Evolutionary conservation across 2,329 filamentous ascomycete species (phyloP).

Genomic region (Lachnellula arida): DNA sequence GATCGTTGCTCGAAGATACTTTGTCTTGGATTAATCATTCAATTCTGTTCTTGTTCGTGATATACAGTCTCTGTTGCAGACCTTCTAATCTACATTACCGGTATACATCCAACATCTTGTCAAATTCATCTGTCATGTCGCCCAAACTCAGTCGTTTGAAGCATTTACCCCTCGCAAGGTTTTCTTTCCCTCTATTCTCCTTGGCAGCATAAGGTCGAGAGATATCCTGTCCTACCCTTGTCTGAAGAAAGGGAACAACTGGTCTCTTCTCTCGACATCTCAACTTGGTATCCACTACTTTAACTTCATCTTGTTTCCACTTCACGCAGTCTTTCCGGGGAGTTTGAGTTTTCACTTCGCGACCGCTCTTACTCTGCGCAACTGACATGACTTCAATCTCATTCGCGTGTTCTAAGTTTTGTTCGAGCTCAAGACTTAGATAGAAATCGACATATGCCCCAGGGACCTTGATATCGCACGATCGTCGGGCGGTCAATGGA

Average conservation of each 20-base stretch:
- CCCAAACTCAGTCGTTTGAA: conserved; percentile 24
- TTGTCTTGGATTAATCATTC: neutral
- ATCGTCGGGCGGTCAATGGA: conserved; percentile 12
- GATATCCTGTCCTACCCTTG: neutral
- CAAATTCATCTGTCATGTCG: conserved; percentile 16
- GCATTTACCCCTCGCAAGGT: neutral
- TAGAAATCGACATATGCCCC: conserved; percentile 13
- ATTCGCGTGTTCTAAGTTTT: conserved; percentile 16
- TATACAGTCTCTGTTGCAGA: neutral
- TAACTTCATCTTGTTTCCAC: neutral
- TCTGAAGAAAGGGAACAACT: neutral
- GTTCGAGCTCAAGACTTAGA: conserved; percentile 11
- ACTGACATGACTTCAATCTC: conserved; percentile 14
- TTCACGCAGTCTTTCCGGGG: neutral
- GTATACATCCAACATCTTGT: conserved; percentile 16
- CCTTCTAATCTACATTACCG: neutral
- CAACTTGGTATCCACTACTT: conserved; percentile 2
- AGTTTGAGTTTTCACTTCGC: neutral
- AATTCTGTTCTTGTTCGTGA: too few relatives aligned
- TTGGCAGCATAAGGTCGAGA: conserved; percentile 7
- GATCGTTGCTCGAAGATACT: neutral
- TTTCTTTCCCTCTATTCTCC: neutral
- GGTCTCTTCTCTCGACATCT: conserved; percentile 2
- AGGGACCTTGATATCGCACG: conserved; percentile 16
- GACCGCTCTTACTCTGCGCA: neutral